phyloP scores from a whole-genome alignment of 305 asterid species.

The Withania somnifera region DNA sequence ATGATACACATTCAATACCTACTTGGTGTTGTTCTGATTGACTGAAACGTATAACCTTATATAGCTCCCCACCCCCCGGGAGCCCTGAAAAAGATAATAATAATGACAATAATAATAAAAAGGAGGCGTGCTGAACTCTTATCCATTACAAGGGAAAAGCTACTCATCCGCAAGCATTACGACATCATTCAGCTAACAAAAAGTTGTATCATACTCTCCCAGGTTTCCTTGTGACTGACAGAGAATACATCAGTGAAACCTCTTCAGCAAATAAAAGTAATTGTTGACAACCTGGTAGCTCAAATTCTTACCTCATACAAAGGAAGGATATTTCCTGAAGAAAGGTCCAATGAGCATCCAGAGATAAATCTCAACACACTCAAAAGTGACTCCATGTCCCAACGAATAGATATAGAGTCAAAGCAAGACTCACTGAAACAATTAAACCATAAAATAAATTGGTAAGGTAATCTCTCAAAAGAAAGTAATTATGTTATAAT shows the following conservation, averaged over 20 bases:
- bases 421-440: slow-evolving; percentile 51
- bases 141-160: neutral
- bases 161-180: neutral
- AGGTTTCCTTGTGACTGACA: neutral
- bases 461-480: neutral
- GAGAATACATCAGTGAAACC: neutral
- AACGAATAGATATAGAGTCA: slow-evolving; percentile 32
- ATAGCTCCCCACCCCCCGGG: neutral
- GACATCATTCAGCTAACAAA: neutral
- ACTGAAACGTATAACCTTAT: neutral
- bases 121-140: neutral
- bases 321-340: slow-evolving; percentile 37
- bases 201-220: neutral
- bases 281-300: neutral
- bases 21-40: neutral
- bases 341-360: slow-evolving; percentile 49
- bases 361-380: slow-evolving; percentile 38
- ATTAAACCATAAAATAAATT: neutral
- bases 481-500: slow-evolving; percentile 1
- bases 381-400: slow-evolving; percentile 53
- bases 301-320: slow-evolving; percentile 49
- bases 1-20: neutral
- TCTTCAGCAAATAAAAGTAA: neutral
- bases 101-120: no score
- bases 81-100: no score